These are phyloP conservation scores for Hypomontagnella monticulosa DNA, from an alignment of 495 filamentous ascomycete species.

Conservation along the genomic window DNA sequence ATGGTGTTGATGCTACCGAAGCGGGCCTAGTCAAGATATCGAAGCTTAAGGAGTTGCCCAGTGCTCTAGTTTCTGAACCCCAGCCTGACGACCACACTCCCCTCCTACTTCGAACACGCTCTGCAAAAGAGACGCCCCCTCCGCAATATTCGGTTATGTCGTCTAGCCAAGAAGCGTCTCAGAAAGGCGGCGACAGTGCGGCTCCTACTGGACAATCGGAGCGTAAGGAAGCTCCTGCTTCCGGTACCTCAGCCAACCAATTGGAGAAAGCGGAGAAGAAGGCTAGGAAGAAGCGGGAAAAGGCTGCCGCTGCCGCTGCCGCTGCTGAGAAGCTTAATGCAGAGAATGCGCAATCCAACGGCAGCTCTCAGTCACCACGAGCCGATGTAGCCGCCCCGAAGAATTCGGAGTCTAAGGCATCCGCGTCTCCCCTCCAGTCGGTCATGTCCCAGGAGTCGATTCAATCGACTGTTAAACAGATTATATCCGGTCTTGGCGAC, in stretches of 20 bases:
- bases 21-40: constrained; percentile 64
- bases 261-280: constrained; percentile 59
- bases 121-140: constrained; percentile 50
- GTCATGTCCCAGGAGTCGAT: constrained; percentile 54
- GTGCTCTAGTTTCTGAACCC: constrained; percentile 45
- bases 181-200: constrained; percentile 30
- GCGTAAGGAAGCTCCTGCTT: constrained; percentile 51
- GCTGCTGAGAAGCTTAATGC: constrained; percentile 45
- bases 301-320: constrained; percentile 46
- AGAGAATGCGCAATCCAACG: constrained; percentile 43
- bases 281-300: constrained; percentile 57
- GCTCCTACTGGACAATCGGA: constrained; percentile 42
- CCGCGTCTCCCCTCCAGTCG: constrained; percentile 30
- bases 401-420: constrained; percentile 27
- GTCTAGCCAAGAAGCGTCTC: constrained; percentile 28
- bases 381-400: constrained; percentile 29
- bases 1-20: constrained; percentile 76
- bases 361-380: constrained; percentile 39
- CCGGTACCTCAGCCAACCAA: constrained; percentile 49
- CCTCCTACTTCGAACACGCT: constrained; percentile 51
- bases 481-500: constrained; percentile 56
- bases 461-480: constrained; percentile 54
- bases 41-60: constrained; percentile 54
- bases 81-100: constrained; percentile 34
- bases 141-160: constrained; percentile 23